phyloP scores from a whole-genome alignment of 345 rosid genomes.

The Eucalyptus marginata region DNA sequence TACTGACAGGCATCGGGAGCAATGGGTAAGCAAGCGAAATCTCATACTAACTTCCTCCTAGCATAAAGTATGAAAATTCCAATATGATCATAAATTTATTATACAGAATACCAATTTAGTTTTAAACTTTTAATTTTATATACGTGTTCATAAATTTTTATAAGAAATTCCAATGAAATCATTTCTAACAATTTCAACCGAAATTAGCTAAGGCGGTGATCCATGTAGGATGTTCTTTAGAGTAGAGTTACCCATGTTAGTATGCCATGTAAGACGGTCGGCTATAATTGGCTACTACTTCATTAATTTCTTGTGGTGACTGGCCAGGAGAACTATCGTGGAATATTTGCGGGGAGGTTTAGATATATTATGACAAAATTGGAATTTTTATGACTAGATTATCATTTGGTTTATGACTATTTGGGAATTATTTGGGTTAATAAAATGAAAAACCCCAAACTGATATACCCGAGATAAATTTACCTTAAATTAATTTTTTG shows the following conservation, averaged over 20 bases:
- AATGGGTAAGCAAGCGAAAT: too few relatives aligned
- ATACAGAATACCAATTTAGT: too few relatives aligned
- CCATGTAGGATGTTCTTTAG: not conserved
- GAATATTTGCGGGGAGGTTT: not conserved
- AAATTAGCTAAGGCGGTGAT: not conserved
- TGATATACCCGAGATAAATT: fast-evolving
- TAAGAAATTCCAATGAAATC: not conserved
- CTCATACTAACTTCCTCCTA: too few relatives aligned
- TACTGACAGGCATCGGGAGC: fast-evolving
- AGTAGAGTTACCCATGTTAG: not conserved
- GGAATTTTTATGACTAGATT: not conserved
- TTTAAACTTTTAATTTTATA: too few relatives aligned
- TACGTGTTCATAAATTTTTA: not conserved
- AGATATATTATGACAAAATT: fast-evolving
- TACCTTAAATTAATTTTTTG: too few relatives aligned
- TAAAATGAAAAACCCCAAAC: too few relatives aligned
- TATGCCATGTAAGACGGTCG: fast-evolving
- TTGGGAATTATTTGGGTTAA: too few relatives aligned
- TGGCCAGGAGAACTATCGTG: not conserved
- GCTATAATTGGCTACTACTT: fast-evolving
- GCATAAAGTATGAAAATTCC: too few relatives aligned
- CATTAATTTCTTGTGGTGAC: not conserved
- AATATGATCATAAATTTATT: too few relatives aligned
- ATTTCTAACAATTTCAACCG: fast-evolving
- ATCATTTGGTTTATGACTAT: not conserved